Base-by-base conservation (phyloP, 2,329 filamentous ascomycete species). In the Neocatenulostroma microsporum region DNA sequence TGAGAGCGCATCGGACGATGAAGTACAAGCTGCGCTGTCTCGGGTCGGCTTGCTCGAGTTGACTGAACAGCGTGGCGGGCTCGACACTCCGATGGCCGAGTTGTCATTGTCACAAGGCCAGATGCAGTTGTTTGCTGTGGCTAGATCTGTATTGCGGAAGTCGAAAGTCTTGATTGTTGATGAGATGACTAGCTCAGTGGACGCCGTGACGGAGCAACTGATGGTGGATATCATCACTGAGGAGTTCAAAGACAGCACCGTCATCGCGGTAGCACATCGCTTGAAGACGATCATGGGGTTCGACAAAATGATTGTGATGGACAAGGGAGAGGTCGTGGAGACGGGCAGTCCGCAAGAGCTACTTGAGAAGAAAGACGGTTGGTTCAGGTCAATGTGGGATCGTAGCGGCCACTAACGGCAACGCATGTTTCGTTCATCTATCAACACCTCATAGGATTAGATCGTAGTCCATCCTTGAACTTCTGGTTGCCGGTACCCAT, bases 181-280 rank as follows among this genome's bases (percentile, higher is more conserved):
- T 32, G 51, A 53, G 28, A 48, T 48, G 35, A 51, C 48, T 2
- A 47, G 46, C 27, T 75, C 69, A 39, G 68, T 80, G 26, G 77
- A 80, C 48, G 59, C 62, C 10, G 66, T 66, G 34, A 78, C 76
- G 2, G 76, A 80, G 46, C 61, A 66, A 23, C 61, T 67, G 18
- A 74, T 80, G 57, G 74, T 79, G 50, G 62, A 62, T 21, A 63
- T 76, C 20, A 67, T 51, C 15, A 35, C 31, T 10, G 38, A 47
- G 23, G 62, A 62, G 17, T 78, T 80, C 50, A 53, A 56, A 2
- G 62, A 61, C 3, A 72, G 74, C 41, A 84, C 80, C 0, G 70
- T 84, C 37, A 63, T 77, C 34, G 64, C 69, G 0, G 69, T 77
- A 2, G 72, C 72, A 4, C 73, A 77, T 55, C 70, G 72, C 19